Conservation (phyloP, 257 asterid genomes). For the Fraxinus pennsylvanica region DNA sequence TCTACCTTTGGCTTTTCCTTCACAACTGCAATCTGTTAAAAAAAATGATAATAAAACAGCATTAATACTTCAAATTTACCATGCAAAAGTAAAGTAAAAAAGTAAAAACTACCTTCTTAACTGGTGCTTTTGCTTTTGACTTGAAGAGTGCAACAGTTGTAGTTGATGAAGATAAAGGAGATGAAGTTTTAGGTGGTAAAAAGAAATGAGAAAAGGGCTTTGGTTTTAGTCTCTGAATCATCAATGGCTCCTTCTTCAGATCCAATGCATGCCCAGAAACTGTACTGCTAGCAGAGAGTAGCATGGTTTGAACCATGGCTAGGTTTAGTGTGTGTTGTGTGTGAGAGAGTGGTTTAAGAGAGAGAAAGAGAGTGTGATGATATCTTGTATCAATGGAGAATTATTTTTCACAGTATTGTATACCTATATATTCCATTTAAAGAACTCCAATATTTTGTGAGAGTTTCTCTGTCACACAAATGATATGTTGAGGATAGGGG, state of each 20-base stretch:
- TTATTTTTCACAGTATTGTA: too few species aligned
- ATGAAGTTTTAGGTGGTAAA: constrained; percentile 39
- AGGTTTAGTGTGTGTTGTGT: background rate
- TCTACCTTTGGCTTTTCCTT: constrained; percentile 69
- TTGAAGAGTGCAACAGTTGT: constrained; percentile 62
- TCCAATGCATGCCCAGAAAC: constrained; percentile 32
- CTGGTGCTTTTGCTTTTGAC: constrained; percentile 77
- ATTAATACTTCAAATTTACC: background rate
- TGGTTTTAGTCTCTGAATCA: constrained; percentile 51
- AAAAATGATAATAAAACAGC: background rate
- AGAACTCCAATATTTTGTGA: constrained; percentile 18
- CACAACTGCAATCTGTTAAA: constrained; percentile 32
- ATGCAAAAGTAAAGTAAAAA: background rate
- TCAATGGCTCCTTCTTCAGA: constrained; percentile 43
- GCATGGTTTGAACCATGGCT: constrained; percentile 69
- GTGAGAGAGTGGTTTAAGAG: background rate
- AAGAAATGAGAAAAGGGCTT: constrained; percentile 51
- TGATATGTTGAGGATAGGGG: constrained; percentile 35
- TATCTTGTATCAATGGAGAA: background rate
- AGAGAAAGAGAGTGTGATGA: background rate
- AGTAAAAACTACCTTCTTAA: constrained; percentile 42
- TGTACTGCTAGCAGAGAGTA: constrained; percentile 47
- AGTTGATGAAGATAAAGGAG: constrained; percentile 28
- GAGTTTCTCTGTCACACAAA: constrained; percentile 37
- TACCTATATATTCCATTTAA: too few species aligned